These are phyloP conservation scores for Yamadazyma blattariae DNA, from an alignment of 1,139 yeast genomes.

Conservation along the genomic window DNA sequence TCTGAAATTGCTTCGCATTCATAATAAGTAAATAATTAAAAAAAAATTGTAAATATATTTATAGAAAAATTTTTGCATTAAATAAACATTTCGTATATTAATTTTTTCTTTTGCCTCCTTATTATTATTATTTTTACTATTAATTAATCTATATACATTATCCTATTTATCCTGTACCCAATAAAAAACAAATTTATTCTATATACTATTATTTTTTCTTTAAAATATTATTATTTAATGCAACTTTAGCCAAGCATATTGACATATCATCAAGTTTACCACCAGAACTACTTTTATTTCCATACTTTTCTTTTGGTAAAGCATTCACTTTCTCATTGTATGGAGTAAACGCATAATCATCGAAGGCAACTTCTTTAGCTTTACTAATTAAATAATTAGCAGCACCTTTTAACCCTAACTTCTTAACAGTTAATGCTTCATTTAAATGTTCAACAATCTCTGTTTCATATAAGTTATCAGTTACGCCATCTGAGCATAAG, in stretches of 20 bases:
- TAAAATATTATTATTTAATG: conserved; percentile 13
- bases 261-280: conserved; percentile 60
- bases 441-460: conserved; percentile 42
- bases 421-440: conserved; percentile 25
- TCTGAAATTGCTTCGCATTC: conserved; percentile 49
- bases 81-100: conserved; percentile 1
- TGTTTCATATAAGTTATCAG: conserved; percentile 50
- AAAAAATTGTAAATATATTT: neutral
- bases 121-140: neutral
- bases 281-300: conserved; percentile 41
- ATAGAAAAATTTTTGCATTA: too few relatives aligned
- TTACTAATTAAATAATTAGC: conserved; percentile 39
- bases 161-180: neutral
- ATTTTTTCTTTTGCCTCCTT: neutral
- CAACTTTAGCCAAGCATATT: conserved; percentile 47
- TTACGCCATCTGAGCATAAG: conserved; percentile 54
- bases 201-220: neutral
- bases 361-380: conserved; percentile 53
- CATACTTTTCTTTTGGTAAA: conserved; percentile 32
- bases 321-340: conserved; percentile 51
- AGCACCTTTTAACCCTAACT: conserved; percentile 32
- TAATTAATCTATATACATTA: neutral
- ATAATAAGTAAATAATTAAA: neutral
- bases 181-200: too few relatives aligned
- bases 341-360: conserved; percentile 54